Evolutionary conservation across 768 basidiomycete genomes (phyloP), one percentile per base, ranked within the genome.

Genomic region (Xerocomellus amylosporus): DNA sequence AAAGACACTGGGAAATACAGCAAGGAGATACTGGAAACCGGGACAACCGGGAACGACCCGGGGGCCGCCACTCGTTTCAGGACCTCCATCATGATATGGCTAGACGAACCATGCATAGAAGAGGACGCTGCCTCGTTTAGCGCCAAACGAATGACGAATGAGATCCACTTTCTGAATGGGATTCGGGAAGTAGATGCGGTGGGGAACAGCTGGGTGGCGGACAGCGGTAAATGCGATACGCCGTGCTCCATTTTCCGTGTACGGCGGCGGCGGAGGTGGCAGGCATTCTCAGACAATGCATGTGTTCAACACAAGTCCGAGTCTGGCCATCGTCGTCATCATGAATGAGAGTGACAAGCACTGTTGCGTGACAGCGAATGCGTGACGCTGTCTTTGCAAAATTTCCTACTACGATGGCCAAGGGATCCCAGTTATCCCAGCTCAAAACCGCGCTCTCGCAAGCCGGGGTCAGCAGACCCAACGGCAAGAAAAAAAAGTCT

Each of bases 371-470:
- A 58, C 46, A 41, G 2, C 12, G 2, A 24, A 8, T 38, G 37
- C 8, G 58, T 59, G 45, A 61, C 53, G 9, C 6, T 22, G 20
- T 5, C 9, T 24, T 4, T 20, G 7, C 36, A 8, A n/a, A 8
- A 22, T 36, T 20, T 30, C 30, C 34, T 8, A 19, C 45, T 0
- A 37, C 52, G 43, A 61, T 61, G 62, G 83, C 79, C 41, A 92
- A 88, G 66, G 87, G 88, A 59, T 97, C 95, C 1, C 96, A 98
- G 71, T 81, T 98, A 20, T 76, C 84, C 28, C 94, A 98, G 74
- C 86, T 98, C 58, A 97, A 96, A 67, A 78, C 86, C 8, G 91
- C 92, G 10, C 78, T 98, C 39, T 79, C 82, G 1, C 79, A 87
- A 39, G 88, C 90, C 1, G 96, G 95, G 0, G 73, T 97, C n/a